Percentiles rank a stretch among this genome's conserved stretches.
Evolutionary conservation across 306 rosid genomes (phyloP).

Genomic region (Lathyrus oleraceus): DNA sequence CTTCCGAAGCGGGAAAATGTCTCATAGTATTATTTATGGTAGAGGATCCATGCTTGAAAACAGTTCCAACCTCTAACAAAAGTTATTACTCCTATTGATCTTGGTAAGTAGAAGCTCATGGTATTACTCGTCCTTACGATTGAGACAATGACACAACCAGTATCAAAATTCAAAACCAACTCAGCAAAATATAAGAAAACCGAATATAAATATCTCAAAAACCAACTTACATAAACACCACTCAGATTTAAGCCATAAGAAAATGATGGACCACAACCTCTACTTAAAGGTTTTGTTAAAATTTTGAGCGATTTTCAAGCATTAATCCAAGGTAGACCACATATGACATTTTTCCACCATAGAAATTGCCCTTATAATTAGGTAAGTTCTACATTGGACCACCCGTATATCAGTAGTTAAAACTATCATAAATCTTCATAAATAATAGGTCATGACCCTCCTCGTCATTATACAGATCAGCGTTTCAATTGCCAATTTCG

Average conservation of each 20-base stretch:
- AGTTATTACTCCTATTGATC: not conserved
- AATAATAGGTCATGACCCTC: too few relatives aligned
- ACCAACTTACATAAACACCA: not conserved
- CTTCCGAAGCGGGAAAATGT: not conserved
- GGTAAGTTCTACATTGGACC: too few relatives aligned
- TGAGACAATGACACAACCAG: not conserved
- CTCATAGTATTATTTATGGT: not conserved
- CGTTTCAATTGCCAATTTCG: too few relatives aligned
- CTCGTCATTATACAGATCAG: too few relatives aligned
- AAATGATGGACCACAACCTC: not conserved
- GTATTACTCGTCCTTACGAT: not conserved
- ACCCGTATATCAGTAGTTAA: too few relatives aligned
- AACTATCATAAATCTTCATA: too few relatives aligned
- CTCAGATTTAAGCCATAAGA: not conserved
- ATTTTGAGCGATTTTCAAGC: not conserved
- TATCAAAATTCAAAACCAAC: too few relatives aligned
- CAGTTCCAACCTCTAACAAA: not conserved
- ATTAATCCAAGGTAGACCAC: not conserved
- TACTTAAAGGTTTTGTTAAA: not conserved
- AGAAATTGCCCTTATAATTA: too few relatives aligned
- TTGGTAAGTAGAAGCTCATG: not conserved
- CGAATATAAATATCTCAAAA: not conserved
- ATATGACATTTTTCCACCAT: too few relatives aligned
- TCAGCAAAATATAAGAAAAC: not conserved
- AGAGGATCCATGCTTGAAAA: not conserved